phyloP scores from a whole-genome alignment of 2,329 filamentous ascomycete genomes.

The Thermomyces lanuginosus region DNA sequence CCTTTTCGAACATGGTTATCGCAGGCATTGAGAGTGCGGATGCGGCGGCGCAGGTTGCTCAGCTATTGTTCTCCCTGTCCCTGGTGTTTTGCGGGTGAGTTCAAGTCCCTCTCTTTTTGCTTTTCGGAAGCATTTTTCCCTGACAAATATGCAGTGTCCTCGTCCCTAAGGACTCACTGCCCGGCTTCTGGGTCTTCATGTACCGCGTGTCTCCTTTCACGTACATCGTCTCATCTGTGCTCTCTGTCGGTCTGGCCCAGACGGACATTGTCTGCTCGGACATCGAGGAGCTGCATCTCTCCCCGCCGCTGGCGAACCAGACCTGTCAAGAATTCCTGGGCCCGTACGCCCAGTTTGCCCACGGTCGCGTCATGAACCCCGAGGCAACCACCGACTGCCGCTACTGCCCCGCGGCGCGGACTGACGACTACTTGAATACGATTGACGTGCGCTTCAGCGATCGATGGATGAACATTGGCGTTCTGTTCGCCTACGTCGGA shows the following conservation, averaged over 20 bases:
- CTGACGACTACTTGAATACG: slow-evolving; percentile 36
- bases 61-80: slow-evolving; percentile 42
- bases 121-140: not conserved
- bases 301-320: slow-evolving; percentile 39
- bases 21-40: slow-evolving; percentile 52
- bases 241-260: slow-evolving; percentile 19
- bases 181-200: slow-evolving; percentile 67
- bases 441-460: slow-evolving; percentile 30
- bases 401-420: slow-evolving; percentile 23
- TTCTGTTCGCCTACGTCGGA: slow-evolving; percentile 36
- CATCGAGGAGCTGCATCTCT: slow-evolving; percentile 20
- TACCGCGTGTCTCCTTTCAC: slow-evolving; percentile 52
- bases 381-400: slow-evolving; percentile 42
- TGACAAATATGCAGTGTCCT: slow-evolving; percentile 35
- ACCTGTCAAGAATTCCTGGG: slow-evolving; percentile 49
- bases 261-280: slow-evolving; percentile 17
- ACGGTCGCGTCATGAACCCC: slow-evolving; percentile 47
- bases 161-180: slow-evolving; percentile 40
- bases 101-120: not conserved
- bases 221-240: slow-evolving; percentile 35
- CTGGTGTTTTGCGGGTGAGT: slow-evolving; percentile 38
- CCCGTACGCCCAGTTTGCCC: slow-evolving; percentile 34
- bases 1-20: slow-evolving; percentile 60
- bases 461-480: slow-evolving; percentile 38
- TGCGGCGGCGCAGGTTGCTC: slow-evolving; percentile 49